A percentile compares a stretch with the other conserved stretches of the same genome.
Conservation (phyloP, 371 early-diverging fungal species). For the Zychaea mexicana region DNA sequence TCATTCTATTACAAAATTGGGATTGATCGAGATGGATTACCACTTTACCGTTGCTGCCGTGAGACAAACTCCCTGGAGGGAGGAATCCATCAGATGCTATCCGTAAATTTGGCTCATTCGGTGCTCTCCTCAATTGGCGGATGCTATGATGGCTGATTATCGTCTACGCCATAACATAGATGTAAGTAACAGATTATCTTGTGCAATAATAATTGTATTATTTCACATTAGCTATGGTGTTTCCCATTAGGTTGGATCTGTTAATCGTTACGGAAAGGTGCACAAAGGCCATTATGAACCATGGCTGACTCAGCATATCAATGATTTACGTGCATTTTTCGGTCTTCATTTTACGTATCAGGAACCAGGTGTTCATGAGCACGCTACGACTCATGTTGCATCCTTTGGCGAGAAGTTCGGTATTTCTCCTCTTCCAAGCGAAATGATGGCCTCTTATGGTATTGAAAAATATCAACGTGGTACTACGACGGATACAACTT, state of each 20-base stretch:
- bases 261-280: not conserved
- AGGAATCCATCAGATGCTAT: not conserved
- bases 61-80: not conserved
- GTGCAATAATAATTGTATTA: not conserved
- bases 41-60: not conserved
- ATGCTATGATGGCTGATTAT: not conserved
- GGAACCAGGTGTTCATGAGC: not conserved
- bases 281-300: not conserved
- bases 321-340: not conserved
- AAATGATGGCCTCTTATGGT: not conserved
- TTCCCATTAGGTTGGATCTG: not conserved
- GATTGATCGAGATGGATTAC: not conserved
- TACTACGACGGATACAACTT: no score
- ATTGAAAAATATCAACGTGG: no score
- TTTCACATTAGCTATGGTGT: not conserved
- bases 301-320: not conserved
- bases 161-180: not conserved
- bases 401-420: not conserved
- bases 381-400: not conserved
- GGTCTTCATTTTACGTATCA: not conserved
- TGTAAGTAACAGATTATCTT: not conserved
- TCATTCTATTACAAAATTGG: not conserved
- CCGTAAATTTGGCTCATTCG: not conserved
- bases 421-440: not conserved
- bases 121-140: not conserved